These are phyloP conservation scores for Cercospora sojina DNA, from an alignment of 2,329 filamentous ascomycete genomes.

Conservation along the genomic window DNA sequence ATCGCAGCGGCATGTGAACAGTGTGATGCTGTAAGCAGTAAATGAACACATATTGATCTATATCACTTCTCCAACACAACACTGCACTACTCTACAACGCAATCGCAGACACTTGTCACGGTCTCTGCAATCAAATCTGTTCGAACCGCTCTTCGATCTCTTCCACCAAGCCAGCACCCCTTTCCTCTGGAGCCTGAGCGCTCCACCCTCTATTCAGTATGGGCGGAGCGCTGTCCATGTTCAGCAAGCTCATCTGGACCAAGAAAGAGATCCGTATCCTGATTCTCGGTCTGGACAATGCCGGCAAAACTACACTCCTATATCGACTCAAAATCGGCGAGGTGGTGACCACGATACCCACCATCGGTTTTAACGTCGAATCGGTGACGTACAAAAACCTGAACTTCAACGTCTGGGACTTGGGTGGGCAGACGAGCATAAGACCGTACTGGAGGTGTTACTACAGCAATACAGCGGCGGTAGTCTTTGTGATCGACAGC, in stretches of 20 bases:
- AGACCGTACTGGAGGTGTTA: conserved; percentile 99
- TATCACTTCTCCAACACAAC: neutral
- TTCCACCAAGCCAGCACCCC: neutral
- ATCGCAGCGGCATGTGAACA: conserved; percentile 7
- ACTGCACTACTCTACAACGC: neutral
- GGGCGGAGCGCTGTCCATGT: conserved; percentile 57
- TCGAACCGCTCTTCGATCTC: neutral
- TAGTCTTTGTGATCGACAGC: conserved; percentile 97
- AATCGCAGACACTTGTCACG: neutral
- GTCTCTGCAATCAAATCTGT: neutral
- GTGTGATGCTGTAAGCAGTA: conserved; percentile 8
- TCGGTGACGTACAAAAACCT: conserved; percentile 98
- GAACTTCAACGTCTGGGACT: conserved; percentile 98
- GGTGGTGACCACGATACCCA: conserved; percentile 97
- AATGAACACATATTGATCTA: conserved; percentile 9
- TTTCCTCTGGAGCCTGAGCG: conserved; percentile 15
- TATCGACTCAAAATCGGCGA: conserved; percentile 97
- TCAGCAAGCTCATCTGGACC: conserved; percentile 74
- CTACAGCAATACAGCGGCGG: conserved; percentile 96
- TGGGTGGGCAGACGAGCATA: conserved; percentile 97
- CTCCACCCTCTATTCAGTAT: conserved; percentile 40
- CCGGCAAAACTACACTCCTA: conserved; percentile 93
- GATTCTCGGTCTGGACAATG: conserved; percentile 73
- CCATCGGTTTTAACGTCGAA: conserved; percentile 99
- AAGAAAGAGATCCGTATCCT: conserved; percentile 99